phyloP scores from a whole-genome alignment of 345 rosid genomes.

The Populus deltoides region DNA sequence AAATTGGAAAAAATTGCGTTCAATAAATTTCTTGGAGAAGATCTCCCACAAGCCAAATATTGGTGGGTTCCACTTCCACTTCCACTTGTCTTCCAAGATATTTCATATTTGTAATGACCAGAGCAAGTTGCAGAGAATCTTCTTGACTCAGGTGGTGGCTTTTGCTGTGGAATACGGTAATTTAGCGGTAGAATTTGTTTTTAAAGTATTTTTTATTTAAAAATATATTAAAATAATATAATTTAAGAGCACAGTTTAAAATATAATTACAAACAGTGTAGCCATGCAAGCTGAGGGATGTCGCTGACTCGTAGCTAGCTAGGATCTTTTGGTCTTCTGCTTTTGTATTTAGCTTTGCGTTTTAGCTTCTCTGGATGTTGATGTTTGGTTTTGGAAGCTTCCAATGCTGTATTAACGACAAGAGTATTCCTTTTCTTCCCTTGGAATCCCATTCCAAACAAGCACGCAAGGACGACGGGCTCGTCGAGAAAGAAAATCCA shows the following conservation, averaged over 20 bases:
- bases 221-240: no score
- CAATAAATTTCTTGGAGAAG: background rate
- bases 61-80: slow-evolving; percentile 3
- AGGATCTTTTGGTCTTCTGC: background rate
- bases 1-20: background rate
- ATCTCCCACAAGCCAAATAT: background rate
- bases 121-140: background rate
- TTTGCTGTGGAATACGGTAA: no score
- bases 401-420: background rate
- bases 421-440: no score
- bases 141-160: background rate
- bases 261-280: background rate
- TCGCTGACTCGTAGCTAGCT: background rate
- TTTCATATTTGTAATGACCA: background rate
- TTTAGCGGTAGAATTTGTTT: no score
- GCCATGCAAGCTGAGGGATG: background rate
- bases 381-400: background rate
- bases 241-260: no score
- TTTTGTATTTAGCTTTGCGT: background rate
- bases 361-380: background rate
- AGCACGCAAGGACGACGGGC: no score
- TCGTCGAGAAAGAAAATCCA: no score
- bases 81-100: background rate
- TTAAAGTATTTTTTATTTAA: no score
- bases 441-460: no score